phyloP scores from a whole-genome alignment of 2,329 filamentous ascomycete species.

The Neodidymelliopsis sp. region DNA sequence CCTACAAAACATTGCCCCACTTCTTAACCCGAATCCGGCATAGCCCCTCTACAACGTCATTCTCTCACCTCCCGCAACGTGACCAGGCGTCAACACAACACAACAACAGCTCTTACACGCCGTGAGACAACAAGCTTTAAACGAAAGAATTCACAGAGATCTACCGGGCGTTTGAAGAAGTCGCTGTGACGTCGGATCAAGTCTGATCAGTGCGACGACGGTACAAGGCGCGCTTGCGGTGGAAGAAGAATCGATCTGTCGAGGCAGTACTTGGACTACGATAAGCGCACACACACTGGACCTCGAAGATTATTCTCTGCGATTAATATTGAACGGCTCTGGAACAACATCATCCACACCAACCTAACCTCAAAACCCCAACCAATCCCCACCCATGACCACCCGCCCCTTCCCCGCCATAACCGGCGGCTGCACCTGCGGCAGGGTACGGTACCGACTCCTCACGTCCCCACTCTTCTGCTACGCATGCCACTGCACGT shows the following conservation, averaged over 20 bases:
- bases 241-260: too few species aligned
- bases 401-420: conserved; percentile 37
- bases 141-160: not conserved
- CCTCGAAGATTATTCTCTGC: too few species aligned
- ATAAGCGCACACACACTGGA: too few species aligned
- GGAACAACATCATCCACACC: not conserved
- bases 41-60: conserved; percentile 1
- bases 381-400: conserved; percentile 12
- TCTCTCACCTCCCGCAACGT: not conserved
- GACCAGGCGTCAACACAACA: not conserved
- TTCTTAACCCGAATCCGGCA: not conserved
- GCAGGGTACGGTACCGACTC: conserved; percentile 34
- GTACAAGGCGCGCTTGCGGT: too few species aligned
- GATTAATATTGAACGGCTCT: not conserved
- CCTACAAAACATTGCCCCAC: conserved; percentile 1
- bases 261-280: too few species aligned
- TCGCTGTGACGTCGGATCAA: too few species aligned
- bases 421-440: conserved; percentile 39
- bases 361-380: not conserved
- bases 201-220: too few species aligned
- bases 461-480: conserved; percentile 39
- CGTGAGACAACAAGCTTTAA: not conserved
- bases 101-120: not conserved
- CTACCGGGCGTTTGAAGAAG: too few species aligned
- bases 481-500: conserved; percentile 42